These are phyloP conservation scores for Pseudogymnoascus sp. DNA, from an alignment of 2,329 filamentous ascomycete species.

Conservation along the genomic window DNA sequence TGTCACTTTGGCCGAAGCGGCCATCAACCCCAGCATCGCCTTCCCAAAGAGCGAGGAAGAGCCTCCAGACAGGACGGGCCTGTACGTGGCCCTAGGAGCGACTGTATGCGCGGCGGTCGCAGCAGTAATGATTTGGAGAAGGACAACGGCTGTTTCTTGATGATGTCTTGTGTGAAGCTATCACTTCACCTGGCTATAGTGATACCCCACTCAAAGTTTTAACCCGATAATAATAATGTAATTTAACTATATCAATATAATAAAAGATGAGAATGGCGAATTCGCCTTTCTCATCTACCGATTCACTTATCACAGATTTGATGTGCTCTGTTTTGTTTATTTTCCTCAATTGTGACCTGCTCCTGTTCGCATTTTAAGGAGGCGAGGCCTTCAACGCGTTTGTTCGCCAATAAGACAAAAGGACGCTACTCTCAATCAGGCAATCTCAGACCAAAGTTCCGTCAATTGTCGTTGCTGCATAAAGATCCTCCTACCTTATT, in stretches of 20 bases:
- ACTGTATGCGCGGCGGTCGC: constrained; percentile 54
- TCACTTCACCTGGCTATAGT: not conserved
- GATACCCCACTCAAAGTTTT: constrained; percentile 7
- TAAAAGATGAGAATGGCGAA: not conserved
- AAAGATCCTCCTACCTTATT: constrained; percentile 10
- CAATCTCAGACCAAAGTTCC: constrained; percentile 1
- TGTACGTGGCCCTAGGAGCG: constrained; percentile 79
- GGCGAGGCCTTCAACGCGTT: constrained; percentile 9
- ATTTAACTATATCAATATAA: constrained; percentile 1
- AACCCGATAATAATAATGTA: constrained; percentile 9
- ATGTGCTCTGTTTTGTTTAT: not conserved
- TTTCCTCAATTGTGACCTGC: not conserved
- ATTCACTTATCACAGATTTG: not conserved
- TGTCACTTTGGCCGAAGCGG: constrained; percentile 81
- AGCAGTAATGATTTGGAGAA: constrained; percentile 56
- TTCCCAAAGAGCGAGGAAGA: constrained; percentile 89
- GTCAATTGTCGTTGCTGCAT: constrained; percentile 9
- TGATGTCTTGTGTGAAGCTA: constrained; percentile 1
- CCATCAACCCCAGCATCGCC: constrained; percentile 77
- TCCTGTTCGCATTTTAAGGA: constrained; percentile 9
- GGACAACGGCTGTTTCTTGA: constrained; percentile 26
- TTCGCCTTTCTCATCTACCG: not conserved
- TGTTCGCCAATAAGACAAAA: constrained; percentile 9
- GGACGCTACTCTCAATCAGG: not conserved
- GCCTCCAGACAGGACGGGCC: constrained; percentile 67